These are phyloP conservation scores for Calocybe cyanea DNA, from an alignment of 768 basidiomycete genomes.

Conservation along the genomic window DNA sequence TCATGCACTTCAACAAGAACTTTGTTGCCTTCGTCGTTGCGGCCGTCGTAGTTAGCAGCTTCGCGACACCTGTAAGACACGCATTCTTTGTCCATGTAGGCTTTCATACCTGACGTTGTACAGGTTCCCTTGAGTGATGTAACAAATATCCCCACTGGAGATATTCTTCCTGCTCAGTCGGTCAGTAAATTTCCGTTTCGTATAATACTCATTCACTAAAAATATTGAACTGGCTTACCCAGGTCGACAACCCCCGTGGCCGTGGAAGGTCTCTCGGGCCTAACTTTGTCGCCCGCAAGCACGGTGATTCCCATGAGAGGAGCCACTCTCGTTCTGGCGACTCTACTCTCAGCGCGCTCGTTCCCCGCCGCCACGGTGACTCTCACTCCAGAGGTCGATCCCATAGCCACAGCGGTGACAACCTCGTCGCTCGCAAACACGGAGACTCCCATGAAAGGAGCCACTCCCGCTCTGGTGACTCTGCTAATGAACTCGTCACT, in stretches of 20 bases:
- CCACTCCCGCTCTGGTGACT: neutral
- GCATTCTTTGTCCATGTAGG: neutral
- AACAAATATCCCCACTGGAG: neutral
- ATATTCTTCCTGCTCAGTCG: neutral
- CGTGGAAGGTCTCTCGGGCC: neutral
- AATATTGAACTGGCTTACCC: too few species aligned
- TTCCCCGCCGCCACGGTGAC: constrained; percentile 3
- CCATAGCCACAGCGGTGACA: too few species aligned
- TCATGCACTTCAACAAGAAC: constrained; percentile 34
- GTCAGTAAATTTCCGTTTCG: neutral
- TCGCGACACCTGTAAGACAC: constrained; percentile 25
- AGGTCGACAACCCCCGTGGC: neutral
- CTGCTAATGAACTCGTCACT: neutral
- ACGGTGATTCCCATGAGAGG: constrained; percentile 10
- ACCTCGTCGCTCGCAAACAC: constrained; percentile 2
- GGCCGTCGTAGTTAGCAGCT: constrained; percentile 25
- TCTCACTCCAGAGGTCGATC: too few species aligned
- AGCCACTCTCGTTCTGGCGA: constrained; percentile 6
- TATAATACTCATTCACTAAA: too few species aligned
- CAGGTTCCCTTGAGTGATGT: neutral
- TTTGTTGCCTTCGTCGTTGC: constrained; percentile 29
- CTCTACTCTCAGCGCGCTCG: neutral
- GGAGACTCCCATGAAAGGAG: constrained; percentile 1
- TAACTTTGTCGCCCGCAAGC: constrained; percentile 1
- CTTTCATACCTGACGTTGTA: neutral